These are phyloP conservation scores for Trichoderma koningiopsis DNA, from an alignment of 2,329 filamentous ascomycete genomes.

Conservation along the genomic window DNA sequence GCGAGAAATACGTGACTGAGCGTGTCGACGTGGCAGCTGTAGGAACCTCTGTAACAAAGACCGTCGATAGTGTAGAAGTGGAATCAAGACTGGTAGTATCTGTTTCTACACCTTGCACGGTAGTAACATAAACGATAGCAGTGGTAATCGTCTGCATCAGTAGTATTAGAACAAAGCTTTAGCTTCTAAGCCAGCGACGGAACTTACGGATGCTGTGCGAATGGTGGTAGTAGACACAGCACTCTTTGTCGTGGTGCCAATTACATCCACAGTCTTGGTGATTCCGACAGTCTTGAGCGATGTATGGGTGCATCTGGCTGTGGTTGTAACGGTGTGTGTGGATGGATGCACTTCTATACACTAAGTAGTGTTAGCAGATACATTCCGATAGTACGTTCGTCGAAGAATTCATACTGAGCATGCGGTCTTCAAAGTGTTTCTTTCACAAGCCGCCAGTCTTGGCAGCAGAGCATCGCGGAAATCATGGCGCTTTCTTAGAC, in stretches of 20 bases:
- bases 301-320: conserved; percentile 9
- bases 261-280: conserved; percentile 1
- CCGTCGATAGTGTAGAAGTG: neutral
- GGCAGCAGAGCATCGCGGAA: conserved; percentile 7
- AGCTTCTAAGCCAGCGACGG: no score
- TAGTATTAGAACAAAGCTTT: neutral
- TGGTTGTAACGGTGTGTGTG: neutral
- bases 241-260: neutral
- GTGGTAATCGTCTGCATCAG: neutral
- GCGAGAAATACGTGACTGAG: neutral
- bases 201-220: conserved; percentile 1
- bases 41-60: neutral
- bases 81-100: neutral
- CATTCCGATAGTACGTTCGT: neutral
- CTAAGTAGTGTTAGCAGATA: neutral
- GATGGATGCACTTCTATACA: conserved; percentile 4
- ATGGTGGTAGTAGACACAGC: conserved; percentile 4
- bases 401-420: neutral
- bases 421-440: neutral
- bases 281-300: neutral
- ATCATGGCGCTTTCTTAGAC: neutral
- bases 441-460: neutral
- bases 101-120: neutral
- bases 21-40: neutral
- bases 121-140: neutral